Base-by-base conservation (phyloP, 2,329 filamentous ascomycete species). In the Ceratocystis variospora region DNA sequence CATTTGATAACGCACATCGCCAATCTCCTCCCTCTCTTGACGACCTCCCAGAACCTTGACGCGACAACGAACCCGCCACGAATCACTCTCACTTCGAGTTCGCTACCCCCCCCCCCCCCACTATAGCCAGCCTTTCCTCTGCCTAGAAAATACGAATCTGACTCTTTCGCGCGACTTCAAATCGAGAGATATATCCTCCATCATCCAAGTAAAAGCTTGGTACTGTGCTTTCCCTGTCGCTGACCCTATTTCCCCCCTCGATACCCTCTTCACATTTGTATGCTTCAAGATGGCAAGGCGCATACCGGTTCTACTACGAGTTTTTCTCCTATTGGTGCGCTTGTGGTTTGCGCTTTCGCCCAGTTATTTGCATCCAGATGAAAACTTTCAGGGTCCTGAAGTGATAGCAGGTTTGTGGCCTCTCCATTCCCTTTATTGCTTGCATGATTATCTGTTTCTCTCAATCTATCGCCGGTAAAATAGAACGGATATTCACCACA, bases 311-410 rank as follows among this genome's bases (percentile, higher is more conserved):
- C 15, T n/a, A 25, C 59, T 68, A 12, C 63, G 65, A 45, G 63
- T 97, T 69, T 78, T 95, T 66, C 81, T 99, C 72, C 81, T 96
- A 72, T 79, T 94, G 71, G 84, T 96, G 72, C 88, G 94, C 76
- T 82, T 97, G 73, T 97, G 93, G 83, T 93, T 97, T 75, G 93
- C 94, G 68, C 79, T 97, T 70, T 92, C 88, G 69, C 89, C 94
- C 68, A 97, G 93, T 80, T 99, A 99, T 76, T 84, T 99, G 61
- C 94, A 99, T 76, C 94, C 94, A 4, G 94, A 99, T 78, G 94
- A 99, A 81, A 94, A 97, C 79, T 99, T 99, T 73, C 94, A 99
- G 78, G 94, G 94, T 45, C 94, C 94, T 17, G 94, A 99, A 79
- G 87, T 97, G 70, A 94, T 97, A 73, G 92, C 93, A 73, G 93